A percentile compares a stretch with the other conserved stretches of the same genome.
These are phyloP conservation scores for Saitozyma sp. DNA, from an alignment of 768 basidiomycete genomes.

Conservation along the genomic window DNA sequence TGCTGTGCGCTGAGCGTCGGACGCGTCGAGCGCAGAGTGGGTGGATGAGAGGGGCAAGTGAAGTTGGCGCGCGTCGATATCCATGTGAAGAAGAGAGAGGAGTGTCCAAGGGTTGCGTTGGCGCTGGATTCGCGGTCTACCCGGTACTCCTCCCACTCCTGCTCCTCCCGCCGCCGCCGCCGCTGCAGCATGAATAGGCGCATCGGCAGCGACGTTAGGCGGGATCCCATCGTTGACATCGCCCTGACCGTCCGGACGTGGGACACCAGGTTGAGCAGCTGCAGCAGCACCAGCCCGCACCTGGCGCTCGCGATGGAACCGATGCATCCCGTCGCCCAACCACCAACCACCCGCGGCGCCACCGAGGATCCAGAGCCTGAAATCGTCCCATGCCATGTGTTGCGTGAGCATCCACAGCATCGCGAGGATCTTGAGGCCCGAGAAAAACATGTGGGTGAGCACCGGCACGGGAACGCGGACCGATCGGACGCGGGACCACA, in stretches of 20 bases:
- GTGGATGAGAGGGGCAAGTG: slow-evolving; percentile 16
- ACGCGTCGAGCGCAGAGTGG: not conserved
- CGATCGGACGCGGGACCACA: not conserved
- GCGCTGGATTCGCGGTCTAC: not conserved
- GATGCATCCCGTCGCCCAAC: slow-evolving; percentile 21
- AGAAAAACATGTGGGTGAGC: slow-evolving; percentile 26
- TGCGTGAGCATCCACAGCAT: slow-evolving; percentile 43
- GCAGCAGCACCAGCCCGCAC: not conserved
- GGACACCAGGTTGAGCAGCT: not conserved
- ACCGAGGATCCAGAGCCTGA: slow-evolving; percentile 31
- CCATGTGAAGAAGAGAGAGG: slow-evolving; percentile 30
- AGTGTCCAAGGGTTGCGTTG: slow-evolving; percentile 1
- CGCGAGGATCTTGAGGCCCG: slow-evolving; percentile 20
- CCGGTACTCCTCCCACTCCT: not conserved
- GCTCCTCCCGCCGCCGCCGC: not conserved
- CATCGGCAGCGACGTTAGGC: not conserved
- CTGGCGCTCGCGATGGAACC: slow-evolving; percentile 7
- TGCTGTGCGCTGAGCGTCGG: not conserved
- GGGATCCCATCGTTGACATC: not conserved
- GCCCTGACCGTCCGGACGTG: not conserved
- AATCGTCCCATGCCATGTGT: slow-evolving; percentile 37
- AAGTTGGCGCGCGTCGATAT: slow-evolving; percentile 27
- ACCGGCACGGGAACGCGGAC: slow-evolving; percentile 19
- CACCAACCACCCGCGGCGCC: slow-evolving; percentile 33
- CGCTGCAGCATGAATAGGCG: not conserved